A percentile compares a stretch with the other conserved stretches of the same genome.
Conservation (phyloP, 179 eudicot species). For the Spergularia azorica region DNA sequence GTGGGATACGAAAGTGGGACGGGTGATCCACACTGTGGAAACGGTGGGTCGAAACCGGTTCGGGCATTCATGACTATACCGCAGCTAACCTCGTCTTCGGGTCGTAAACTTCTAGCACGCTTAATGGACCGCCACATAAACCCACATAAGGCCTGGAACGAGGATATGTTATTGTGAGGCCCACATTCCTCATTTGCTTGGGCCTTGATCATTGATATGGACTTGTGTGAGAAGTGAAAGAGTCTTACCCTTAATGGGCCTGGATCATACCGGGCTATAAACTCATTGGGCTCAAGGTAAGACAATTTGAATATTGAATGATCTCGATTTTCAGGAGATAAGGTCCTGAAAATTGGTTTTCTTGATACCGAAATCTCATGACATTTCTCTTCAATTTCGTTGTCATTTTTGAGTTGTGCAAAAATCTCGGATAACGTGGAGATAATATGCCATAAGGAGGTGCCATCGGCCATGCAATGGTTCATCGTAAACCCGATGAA, state of each 20-base stretch:
- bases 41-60: constrained; percentile 13
- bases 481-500: constrained; percentile 36
- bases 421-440: constrained; percentile 23
- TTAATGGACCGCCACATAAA: constrained; percentile 24
- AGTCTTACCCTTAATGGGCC: constrained; percentile 14
- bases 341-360: constrained; percentile 10
- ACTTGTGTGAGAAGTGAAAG: constrained; percentile 17
- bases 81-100: neutral
- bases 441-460: constrained; percentile 23
- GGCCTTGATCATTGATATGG: constrained; percentile 19
- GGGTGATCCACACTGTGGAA: no score
- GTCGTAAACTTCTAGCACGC: constrained; percentile 6
- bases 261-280: constrained; percentile 7
- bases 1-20: no score
- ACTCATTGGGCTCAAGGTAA: constrained; percentile 13
- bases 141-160: constrained; percentile 25
- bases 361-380: neutral
- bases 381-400: neutral
- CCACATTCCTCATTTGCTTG: constrained; percentile 29
- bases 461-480: constrained; percentile 28
- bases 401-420: neutral
- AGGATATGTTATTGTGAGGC: constrained; percentile 20
- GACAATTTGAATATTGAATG: constrained; percentile 19
- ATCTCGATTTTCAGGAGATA: constrained; percentile 7
- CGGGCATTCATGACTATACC: constrained; percentile 8